These are phyloP conservation scores for Pleurostoma richardsiae DNA, from an alignment of 2,329 filamentous ascomycete species.

Conservation along the genomic window DNA sequence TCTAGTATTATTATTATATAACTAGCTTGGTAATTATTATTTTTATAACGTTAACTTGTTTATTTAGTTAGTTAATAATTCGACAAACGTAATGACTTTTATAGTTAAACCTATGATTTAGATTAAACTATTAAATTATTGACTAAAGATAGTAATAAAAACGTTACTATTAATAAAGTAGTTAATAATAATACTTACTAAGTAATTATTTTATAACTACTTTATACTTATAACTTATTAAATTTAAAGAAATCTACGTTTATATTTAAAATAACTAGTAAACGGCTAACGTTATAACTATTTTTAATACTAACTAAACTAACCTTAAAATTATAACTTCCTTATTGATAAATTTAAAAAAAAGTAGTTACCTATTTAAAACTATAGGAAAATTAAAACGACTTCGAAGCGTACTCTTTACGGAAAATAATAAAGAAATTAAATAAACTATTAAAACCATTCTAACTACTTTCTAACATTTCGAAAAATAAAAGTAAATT, in stretches of 20 bases:
- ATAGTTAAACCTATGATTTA: too few relatives aligned
- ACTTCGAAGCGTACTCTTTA: conserved; percentile 12
- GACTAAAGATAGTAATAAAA: conserved; percentile 16
- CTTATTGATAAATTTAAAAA: conserved; percentile 6
- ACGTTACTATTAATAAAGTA: conserved; percentile 19
- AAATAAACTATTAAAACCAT: conserved; percentile 14
- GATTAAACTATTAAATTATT: conserved; percentile 16
- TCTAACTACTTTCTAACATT: not conserved
- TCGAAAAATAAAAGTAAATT: not conserved
- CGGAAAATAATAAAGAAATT: conserved; percentile 27
- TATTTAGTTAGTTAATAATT: conserved; percentile 14
- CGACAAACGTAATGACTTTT: too few relatives aligned
- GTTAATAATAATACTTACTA: conserved; percentile 14
- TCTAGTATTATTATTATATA: not conserved
- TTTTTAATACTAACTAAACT: too few relatives aligned
- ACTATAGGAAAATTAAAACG: conserved; percentile 13
- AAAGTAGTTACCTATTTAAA: conserved; percentile 11
- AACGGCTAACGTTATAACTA: conserved; percentile 12
- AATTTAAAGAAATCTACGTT: conserved; percentile 9
- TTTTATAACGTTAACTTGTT: conserved; percentile 11
- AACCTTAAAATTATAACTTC: conserved; percentile 3
- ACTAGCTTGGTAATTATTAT: conserved; percentile 6
- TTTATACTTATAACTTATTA: conserved; percentile 10
- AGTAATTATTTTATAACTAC: conserved; percentile 16
- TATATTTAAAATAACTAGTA: conserved; percentile 5